phyloP scores from a whole-genome alignment of 2,329 filamentous ascomycete species.

The Trichoderma simmonsii region DNA sequence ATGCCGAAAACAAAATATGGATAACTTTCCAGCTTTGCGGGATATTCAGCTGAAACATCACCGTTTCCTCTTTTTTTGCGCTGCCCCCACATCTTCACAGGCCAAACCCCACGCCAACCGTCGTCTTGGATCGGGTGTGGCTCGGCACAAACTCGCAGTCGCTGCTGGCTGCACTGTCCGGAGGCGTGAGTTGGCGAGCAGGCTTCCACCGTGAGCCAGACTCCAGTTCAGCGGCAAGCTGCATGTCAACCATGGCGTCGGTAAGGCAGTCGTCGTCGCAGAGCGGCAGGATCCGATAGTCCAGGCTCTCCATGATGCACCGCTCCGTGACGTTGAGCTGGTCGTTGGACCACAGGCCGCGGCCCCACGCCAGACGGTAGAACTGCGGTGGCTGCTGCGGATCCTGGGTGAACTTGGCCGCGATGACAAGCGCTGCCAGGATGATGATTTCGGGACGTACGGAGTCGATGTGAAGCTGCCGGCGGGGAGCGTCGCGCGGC shows the following conservation, averaged over 20 bases:
- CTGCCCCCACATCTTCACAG: not conserved
- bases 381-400: constrained; percentile 50
- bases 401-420: constrained; percentile 65
- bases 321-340: constrained; percentile 64
- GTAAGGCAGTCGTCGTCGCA: constrained; percentile 54
- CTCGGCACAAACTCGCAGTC: constrained; percentile 31
- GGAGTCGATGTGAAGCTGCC: constrained; percentile 56
- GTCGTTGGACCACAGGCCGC: constrained; percentile 54
- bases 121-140: constrained; percentile 38
- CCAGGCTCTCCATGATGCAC: constrained; percentile 61
- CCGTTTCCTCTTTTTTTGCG: not conserved
- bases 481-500: constrained; percentile 32
- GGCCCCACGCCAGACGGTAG: constrained; percentile 54
- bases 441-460: constrained; percentile 61
- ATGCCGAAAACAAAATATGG: not conserved
- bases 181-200: constrained; percentile 29
- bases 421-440: constrained; percentile 60
- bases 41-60: not conserved
- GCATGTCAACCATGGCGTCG: constrained; percentile 62
- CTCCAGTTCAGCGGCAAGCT: constrained; percentile 47
- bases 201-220: constrained; percentile 3
- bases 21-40: not conserved
- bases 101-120: constrained; percentile 23
- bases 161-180: constrained; percentile 30
- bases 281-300: constrained; percentile 61